Evolutionary conservation across 306 rosid species (phyloP).

Genomic region (Calophaca sinica): DNA sequence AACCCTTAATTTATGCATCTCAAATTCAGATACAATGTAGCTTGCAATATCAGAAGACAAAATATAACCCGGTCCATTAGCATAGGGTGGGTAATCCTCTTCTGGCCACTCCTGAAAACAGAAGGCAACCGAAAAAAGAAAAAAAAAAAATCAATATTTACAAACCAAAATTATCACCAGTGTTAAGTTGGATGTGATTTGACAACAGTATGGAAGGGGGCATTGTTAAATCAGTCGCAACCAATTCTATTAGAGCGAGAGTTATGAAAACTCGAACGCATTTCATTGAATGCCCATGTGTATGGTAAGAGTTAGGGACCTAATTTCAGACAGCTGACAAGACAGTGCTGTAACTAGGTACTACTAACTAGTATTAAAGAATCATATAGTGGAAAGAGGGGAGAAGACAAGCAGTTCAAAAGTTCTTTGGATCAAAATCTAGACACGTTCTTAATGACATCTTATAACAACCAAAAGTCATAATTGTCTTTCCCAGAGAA

Average conservation of each 20-base stretch:
- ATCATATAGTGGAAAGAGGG: too few species aligned
- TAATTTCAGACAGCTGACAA: background rate
- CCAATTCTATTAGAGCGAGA: too few species aligned
- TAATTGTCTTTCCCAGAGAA: background rate
- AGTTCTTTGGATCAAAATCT: background rate
- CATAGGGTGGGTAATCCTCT: conserved; percentile 89
- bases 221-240: background rate
- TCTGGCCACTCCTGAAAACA: conserved; percentile 90
- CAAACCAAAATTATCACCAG: conserved; percentile 6
- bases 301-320: background rate
- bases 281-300: conserved; percentile 6
- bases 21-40: conserved; percentile 67
- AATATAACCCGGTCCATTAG: conserved; percentile 93
- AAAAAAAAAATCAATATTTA: conserved; percentile 24
- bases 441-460: conserved; percentile 23
- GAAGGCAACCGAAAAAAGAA: background rate
- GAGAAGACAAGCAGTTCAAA: background rate
- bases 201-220: conserved; percentile 19
- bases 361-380: too few species aligned
- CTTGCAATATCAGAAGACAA: conserved; percentile 74
- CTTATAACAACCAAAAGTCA: background rate
- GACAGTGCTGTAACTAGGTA: too few species aligned
- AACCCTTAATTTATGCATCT: conserved; percentile 73
- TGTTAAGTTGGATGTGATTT: conserved; percentile 6
- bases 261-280: background rate